Evolutionary conservation across 2,329 filamentous ascomycete genomes (phyloP).

Genomic region (Fusarium bactridioides): DNA sequence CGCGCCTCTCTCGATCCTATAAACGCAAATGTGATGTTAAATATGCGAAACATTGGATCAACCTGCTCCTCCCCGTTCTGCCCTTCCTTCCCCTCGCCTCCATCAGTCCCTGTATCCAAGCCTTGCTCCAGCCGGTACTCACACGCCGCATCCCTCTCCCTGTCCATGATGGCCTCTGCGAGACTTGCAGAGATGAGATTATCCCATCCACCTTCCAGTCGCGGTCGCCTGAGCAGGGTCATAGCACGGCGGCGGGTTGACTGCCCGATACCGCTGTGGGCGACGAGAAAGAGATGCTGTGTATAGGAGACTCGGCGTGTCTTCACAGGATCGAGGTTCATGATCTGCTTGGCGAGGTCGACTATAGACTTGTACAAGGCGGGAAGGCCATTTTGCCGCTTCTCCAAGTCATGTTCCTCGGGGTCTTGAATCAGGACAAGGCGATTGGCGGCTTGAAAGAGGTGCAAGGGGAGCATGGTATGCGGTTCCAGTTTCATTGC

Average conservation of each 20-base stretch:
- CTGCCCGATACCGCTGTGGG: neutral
- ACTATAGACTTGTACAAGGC: neutral
- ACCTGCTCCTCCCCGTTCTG: neutral
- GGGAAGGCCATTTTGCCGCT: neutral
- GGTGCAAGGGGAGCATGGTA: neutral
- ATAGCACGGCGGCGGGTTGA: neutral
- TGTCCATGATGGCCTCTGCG: constrained; percentile 4
- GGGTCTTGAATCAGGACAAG: constrained; percentile 11
- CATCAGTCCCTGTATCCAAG: no score
- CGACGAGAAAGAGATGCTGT: neutral
- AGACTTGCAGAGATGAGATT: constrained; percentile 6
- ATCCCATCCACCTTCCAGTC: constrained; percentile 3
- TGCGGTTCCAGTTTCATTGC: neutral
- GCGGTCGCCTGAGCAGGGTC: neutral
- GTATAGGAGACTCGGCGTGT: neutral
- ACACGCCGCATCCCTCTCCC: neutral
- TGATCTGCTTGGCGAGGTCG: neutral
- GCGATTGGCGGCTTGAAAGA: neutral
- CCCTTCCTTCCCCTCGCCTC: neutral
- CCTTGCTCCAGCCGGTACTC: neutral
- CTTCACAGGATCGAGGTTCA: neutral
- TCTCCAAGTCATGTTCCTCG: neutral
- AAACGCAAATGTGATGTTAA: constrained; percentile 7
- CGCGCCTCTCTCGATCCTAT: neutral
- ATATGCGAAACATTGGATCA: constrained; percentile 15